A percentile compares a stretch with the other conserved stretches of the same genome.
These are phyloP conservation scores for Suillus spraguei DNA, from an alignment of 768 basidiomycete genomes.

Conservation along the genomic window DNA sequence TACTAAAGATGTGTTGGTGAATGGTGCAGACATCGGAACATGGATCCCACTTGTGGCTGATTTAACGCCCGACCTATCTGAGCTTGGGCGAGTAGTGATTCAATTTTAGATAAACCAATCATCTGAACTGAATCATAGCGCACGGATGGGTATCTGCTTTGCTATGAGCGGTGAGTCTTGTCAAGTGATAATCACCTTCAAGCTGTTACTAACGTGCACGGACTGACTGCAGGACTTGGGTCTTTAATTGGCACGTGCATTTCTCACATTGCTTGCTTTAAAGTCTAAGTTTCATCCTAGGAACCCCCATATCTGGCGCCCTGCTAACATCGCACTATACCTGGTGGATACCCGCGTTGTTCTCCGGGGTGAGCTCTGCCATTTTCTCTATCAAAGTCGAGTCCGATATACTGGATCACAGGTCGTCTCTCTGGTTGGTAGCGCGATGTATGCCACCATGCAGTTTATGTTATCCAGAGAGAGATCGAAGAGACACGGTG, in stretches of 20 bases:
- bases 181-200: not conserved
- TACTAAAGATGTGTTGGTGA: not conserved
- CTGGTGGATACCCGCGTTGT: constrained; percentile 60
- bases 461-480: not conserved
- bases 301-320: constrained; percentile 59
- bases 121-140: constrained; percentile 15
- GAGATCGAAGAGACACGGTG: not conserved
- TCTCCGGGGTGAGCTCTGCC: constrained; percentile 40
- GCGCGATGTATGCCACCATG: not conserved
- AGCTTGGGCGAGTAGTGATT: constrained; percentile 46
- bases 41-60: constrained; percentile 45
- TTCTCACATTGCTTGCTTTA: not conserved
- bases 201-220: not conserved
- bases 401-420: not conserved
- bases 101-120: not conserved
- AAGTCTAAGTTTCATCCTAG: constrained; percentile 25
- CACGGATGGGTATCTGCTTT: constrained; percentile 28
- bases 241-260: constrained; percentile 24
- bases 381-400: not conserved
- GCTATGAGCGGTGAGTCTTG: constrained; percentile 10
- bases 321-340: constrained; percentile 51
- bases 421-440: not conserved
- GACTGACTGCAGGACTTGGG: constrained; percentile 17
- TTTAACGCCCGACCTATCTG: constrained; percentile 45
- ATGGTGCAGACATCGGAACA: constrained; percentile 36